A percentile compares a stretch with the other conserved stretches of the same genome.
phyloP scores from a whole-genome alignment of 192 early-diverging fungal species.

The Rhizophagus prolifer region DNA sequence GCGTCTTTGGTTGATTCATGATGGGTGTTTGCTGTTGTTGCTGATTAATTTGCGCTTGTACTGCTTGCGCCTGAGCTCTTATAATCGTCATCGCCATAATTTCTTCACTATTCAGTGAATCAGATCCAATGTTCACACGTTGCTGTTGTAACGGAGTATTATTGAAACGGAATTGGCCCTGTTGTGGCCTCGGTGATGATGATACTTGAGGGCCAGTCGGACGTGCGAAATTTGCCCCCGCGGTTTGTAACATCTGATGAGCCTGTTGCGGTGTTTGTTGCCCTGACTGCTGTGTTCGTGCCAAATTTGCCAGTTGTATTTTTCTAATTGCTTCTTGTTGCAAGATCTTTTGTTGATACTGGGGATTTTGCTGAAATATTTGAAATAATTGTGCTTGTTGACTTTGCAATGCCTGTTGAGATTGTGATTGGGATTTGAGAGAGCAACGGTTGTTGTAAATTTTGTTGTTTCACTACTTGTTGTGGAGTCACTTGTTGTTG shows the following conservation, averaged over 20 bases:
- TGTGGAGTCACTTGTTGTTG: slow-evolving; percentile 66
- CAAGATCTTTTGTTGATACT: background rate
- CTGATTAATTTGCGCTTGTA: background rate
- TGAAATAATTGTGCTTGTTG: background rate
- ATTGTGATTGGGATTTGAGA: background rate
- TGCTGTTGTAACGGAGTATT: background rate
- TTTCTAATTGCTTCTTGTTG: background rate
- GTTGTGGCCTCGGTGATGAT: background rate
- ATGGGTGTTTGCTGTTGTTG: background rate
- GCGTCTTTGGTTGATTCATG: background rate
- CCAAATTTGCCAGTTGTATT: background rate
- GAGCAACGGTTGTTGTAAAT: background rate
- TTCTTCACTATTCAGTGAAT: background rate
- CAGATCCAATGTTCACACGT: background rate
- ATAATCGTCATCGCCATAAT: background rate
- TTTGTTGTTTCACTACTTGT: slow-evolving; percentile 46
- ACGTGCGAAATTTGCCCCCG: background rate
- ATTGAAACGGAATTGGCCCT: background rate
- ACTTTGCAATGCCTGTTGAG: background rate
- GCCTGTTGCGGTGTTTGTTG: background rate
- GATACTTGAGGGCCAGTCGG: background rate
- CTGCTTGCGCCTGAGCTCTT: background rate
- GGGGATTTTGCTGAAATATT: background rate
- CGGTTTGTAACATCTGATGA: background rate
- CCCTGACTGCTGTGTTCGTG: background rate